These are phyloP conservation scores for Psilocybe sp. DNA, from an alignment of 768 basidiomycete genomes.

Conservation along the genomic window DNA sequence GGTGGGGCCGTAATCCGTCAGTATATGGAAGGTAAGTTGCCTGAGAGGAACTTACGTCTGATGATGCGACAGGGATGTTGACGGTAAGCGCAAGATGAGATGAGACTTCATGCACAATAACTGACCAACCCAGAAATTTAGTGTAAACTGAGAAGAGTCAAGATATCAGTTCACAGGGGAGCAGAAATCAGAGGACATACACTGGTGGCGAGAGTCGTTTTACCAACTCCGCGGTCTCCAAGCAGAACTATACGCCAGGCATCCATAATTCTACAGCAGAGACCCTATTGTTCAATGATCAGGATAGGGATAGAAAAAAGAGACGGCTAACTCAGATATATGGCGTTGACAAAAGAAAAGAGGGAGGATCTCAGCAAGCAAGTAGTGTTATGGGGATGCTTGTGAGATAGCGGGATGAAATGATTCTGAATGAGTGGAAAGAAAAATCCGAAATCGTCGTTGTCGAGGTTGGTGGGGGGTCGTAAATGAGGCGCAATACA, in stretches of 20 bases:
- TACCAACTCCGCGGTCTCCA: conserved; percentile 96
- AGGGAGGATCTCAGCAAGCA: conserved; percentile 1
- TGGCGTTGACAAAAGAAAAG: not conserved
- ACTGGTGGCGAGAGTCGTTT: conserved; percentile 95
- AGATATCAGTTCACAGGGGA: conserved; percentile 7
- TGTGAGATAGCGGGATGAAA: conserved; percentile 23
- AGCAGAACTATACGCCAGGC: conserved; percentile 94
- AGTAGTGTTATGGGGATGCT: conserved; percentile 11
- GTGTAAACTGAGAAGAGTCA: conserved; percentile 68
- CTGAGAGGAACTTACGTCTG: conserved; percentile 48
- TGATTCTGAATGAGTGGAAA: conserved; percentile 27
- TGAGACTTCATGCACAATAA: conserved; percentile 12
- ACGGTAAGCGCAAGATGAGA: conserved; percentile 8
- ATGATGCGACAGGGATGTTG: conserved; percentile 9
- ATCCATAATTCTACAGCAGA: conserved; percentile 46
- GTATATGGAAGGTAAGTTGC: conserved; percentile 1
- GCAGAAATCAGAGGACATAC: conserved; percentile 40
- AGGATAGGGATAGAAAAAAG: too few relatives aligned
- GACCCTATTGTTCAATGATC: too few relatives aligned
- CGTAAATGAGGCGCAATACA: conserved; percentile 47
- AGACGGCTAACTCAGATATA: too few relatives aligned
- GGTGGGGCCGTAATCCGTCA: conserved; percentile 13
- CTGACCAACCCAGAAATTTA: conserved; percentile 95
- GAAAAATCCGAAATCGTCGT: conserved; percentile 48
- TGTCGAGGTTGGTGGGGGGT: conserved; percentile 67